Conservation (phyloP, 2,329 filamentous ascomycete genomes). For the Bertia moriformis region DNA sequence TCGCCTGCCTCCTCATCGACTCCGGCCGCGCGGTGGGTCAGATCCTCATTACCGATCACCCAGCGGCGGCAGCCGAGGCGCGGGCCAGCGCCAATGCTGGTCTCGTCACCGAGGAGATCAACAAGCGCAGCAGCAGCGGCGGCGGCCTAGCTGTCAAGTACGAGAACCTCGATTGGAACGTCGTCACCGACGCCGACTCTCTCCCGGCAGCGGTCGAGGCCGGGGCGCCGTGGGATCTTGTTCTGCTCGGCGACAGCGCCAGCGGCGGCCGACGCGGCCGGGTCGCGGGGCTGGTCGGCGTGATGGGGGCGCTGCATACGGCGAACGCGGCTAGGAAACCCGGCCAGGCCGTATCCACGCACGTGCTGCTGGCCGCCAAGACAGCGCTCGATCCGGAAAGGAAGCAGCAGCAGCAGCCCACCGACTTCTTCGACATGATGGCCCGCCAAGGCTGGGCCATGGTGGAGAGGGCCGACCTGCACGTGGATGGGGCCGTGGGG, state of each 20-base stretch:
- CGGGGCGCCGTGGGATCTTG: constrained; percentile 29
- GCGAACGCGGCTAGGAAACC: no score
- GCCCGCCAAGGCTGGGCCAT: constrained; percentile 26
- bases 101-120: constrained; percentile 2
- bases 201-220: background rate
- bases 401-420: constrained; percentile 39
- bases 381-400: constrained; percentile 35
- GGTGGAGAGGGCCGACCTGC: constrained; percentile 22
- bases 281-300: constrained; percentile 35
- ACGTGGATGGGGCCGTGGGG: constrained; percentile 26
- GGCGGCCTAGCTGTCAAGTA: constrained; percentile 22
- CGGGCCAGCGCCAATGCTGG: constrained; percentile 34
- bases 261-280: constrained; percentile 47
- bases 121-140: background rate
- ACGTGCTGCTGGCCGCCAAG: constrained; percentile 3
- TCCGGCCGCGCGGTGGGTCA: constrained; percentile 6
- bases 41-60: constrained; percentile 38
- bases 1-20: constrained; percentile 19
- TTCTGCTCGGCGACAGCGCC: constrained; percentile 44
- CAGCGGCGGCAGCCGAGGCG: constrained; percentile 37
- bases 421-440: constrained; percentile 33
- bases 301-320: constrained; percentile 34
- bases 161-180: constrained; percentile 42
- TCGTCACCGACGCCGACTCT: constrained; percentile 12
- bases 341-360: no score